Percentiles rank a stretch among this genome's conserved stretches.
Conservation (phyloP, 2,329 filamentous ascomycete species). For the Xylariaceae sp. region DNA sequence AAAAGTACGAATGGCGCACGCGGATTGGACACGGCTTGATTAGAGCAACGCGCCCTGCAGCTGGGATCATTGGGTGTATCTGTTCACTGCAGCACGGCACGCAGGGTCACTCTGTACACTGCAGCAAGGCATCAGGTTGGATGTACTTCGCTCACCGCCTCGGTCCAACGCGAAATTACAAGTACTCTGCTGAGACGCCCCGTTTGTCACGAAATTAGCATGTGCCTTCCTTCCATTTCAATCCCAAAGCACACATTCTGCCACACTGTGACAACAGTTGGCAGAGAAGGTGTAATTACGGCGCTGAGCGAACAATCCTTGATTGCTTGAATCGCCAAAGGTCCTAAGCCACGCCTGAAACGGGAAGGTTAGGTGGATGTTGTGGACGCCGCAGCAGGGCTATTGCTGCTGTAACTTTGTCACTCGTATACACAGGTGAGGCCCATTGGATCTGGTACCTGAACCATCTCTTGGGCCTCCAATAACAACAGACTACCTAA, state of each 20-base stretch:
- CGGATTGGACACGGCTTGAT: slow-evolving; percentile 21
- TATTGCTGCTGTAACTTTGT: too few species aligned
- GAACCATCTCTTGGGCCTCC: too few species aligned
- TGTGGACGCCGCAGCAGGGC: too few species aligned
- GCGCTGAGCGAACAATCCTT: slow-evolving; percentile 19
- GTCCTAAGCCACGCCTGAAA: too few species aligned
- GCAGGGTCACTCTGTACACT: too few species aligned
- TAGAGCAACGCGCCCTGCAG: background rate
- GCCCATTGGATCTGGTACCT: too few species aligned
- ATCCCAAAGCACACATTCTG: background rate
- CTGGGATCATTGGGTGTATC: background rate
- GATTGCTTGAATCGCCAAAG: too few species aligned
- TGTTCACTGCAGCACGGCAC: too few species aligned
- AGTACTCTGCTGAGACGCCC: slow-evolving; percentile 11
- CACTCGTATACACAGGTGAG: too few species aligned
- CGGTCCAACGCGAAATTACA: slow-evolving; percentile 10
- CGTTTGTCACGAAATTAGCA: slow-evolving; percentile 8
- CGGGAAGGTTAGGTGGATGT: too few species aligned
- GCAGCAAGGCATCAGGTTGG: too few species aligned
- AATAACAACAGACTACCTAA: too few species aligned
- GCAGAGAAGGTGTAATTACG: slow-evolving; percentile 19
- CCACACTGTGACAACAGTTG: slow-evolving; percentile 18
- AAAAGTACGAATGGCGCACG: slow-evolving; percentile 19
- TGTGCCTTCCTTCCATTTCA: background rate
- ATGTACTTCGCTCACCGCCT: slow-evolving; percentile 12